Evolutionary conservation across 345 rosid species (phyloP).

Genomic region (Leavenworthia alabamica): DNA sequence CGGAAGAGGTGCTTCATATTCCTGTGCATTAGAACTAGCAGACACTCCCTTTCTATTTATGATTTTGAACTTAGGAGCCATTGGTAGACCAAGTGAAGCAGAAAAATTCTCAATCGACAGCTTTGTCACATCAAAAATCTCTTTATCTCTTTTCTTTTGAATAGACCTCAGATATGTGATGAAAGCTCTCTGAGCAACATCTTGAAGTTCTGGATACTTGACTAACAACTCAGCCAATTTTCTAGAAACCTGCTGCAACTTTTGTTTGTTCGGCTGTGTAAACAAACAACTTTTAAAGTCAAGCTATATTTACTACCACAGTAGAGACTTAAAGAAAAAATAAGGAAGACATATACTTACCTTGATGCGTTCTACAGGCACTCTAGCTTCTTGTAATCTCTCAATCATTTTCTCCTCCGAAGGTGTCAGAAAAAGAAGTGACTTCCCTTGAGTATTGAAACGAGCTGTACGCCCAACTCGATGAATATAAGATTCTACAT

Average conservation of each 20-base stretch:
- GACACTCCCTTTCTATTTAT: slow-evolving; percentile 36
- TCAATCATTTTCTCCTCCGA: slow-evolving; percentile 93
- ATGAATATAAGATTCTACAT: slow-evolving; percentile 85
- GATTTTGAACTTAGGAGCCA: slow-evolving; percentile 73
- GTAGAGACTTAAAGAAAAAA: not conserved
- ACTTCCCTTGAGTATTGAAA: slow-evolving; percentile 61
- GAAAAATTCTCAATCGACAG: slow-evolving; percentile 70
- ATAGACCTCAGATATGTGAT: slow-evolving; percentile 78
- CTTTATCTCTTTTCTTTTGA: slow-evolving; percentile 74
- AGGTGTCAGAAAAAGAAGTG: slow-evolving; percentile 74
- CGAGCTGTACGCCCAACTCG: slow-evolving; percentile 99
- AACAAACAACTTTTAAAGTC: not conserved
- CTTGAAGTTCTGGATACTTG: slow-evolving; percentile 58
- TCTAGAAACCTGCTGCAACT: slow-evolving; percentile 62
- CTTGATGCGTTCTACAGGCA: slow-evolving; percentile 71
- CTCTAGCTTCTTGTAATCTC: slow-evolving; percentile 63
- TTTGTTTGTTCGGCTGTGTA: slow-evolving; percentile 59
- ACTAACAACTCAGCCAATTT: slow-evolving; percentile 62
- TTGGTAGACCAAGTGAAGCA: slow-evolving; percentile 85
- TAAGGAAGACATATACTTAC: slow-evolving; percentile 39
- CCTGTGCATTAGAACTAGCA: slow-evolving; percentile 27
- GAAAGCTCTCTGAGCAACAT: slow-evolving; percentile 77
- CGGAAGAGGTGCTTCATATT: slow-evolving; percentile 14
- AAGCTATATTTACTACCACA: not conserved
- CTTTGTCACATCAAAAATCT: slow-evolving; percentile 69